A percentile compares a stretch with the other conserved stretches of the same genome.
These are phyloP conservation scores for Ilyonectria robusta DNA, from an alignment of 2,329 filamentous ascomycete species.

Conservation along the genomic window DNA sequence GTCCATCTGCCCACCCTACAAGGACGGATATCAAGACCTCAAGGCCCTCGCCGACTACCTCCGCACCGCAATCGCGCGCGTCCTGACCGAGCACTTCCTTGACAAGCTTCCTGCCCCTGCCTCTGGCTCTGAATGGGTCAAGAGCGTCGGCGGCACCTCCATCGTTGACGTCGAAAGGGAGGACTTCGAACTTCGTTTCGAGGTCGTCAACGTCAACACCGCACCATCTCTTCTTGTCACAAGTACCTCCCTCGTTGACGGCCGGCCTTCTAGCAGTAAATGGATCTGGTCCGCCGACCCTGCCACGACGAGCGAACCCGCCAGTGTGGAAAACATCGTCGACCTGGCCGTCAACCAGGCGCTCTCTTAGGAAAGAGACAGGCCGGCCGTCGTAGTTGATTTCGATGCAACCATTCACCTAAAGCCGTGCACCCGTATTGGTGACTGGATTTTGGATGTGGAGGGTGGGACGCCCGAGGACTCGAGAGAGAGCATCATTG, in stretches of 20 bases:
- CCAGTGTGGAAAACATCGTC: conserved; percentile 45
- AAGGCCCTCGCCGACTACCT: conserved; percentile 63
- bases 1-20: conserved; percentile 58
- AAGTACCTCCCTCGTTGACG: conserved; percentile 36
- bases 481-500: neutral
- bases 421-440: neutral
- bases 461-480: neutral
- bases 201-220: conserved; percentile 43
- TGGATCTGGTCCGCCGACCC: conserved; percentile 51
- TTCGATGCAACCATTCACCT: neutral
- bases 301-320: conserved; percentile 28
- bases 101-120: conserved; percentile 34
- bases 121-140: conserved; percentile 45
- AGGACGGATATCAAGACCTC: conserved; percentile 61
- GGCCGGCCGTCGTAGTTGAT: neutral
- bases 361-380: conserved; percentile 34
- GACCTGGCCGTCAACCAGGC: conserved; percentile 32
- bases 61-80: conserved; percentile 58
- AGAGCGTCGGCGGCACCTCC: conserved; percentile 51
- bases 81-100: conserved; percentile 56
- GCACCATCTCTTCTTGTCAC: conserved; percentile 41
- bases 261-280: conserved; percentile 32
- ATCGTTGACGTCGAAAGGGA: conserved; percentile 50
- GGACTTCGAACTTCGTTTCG: conserved; percentile 51
- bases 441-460: conserved; percentile 4